These are phyloP conservation scores for Beauveria pseudobassiana DNA, from an alignment of 2,329 filamentous ascomycete species.

Conservation along the genomic window DNA sequence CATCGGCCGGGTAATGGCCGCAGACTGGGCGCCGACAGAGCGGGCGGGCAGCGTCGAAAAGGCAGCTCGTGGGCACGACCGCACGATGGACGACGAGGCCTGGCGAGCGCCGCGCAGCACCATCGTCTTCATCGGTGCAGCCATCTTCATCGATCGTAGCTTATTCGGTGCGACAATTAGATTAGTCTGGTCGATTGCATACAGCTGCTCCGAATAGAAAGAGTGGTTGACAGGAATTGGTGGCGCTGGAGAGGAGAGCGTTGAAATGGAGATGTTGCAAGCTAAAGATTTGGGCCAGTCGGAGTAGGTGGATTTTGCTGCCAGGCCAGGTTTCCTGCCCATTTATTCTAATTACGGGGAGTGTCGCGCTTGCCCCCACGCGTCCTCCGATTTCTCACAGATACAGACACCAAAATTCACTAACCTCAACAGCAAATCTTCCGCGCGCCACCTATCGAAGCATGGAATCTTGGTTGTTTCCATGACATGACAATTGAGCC, in stretches of 20 bases:
- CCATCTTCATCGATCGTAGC: not conserved
- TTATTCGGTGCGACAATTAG: too few species aligned
- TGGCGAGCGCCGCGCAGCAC: conserved; percentile 4
- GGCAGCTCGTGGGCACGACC: not conserved
- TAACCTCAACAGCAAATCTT: not conserved
- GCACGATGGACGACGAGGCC: not conserved
- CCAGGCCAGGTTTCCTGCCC: not conserved
- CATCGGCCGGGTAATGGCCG: not conserved
- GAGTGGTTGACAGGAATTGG: not conserved
- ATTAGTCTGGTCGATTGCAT: not conserved
- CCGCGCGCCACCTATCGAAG: not conserved
- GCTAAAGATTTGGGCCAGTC: not conserved
- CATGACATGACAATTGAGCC: not conserved
- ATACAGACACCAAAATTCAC: too few species aligned
- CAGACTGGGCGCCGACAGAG: not conserved
- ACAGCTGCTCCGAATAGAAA: not conserved
- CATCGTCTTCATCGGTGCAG: conserved; percentile 9
- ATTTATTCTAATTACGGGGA: not conserved
- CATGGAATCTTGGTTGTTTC: not conserved
- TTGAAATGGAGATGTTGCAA: not conserved
- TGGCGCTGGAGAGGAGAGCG: not conserved
- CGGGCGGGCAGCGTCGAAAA: not conserved
- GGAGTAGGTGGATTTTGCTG: not conserved
- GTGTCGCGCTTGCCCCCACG: not conserved
- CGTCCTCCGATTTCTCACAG: not conserved